phyloP scores from a whole-genome alignment of 768 basidiomycete genomes.

The Lyophyllum shimeji region DNA sequence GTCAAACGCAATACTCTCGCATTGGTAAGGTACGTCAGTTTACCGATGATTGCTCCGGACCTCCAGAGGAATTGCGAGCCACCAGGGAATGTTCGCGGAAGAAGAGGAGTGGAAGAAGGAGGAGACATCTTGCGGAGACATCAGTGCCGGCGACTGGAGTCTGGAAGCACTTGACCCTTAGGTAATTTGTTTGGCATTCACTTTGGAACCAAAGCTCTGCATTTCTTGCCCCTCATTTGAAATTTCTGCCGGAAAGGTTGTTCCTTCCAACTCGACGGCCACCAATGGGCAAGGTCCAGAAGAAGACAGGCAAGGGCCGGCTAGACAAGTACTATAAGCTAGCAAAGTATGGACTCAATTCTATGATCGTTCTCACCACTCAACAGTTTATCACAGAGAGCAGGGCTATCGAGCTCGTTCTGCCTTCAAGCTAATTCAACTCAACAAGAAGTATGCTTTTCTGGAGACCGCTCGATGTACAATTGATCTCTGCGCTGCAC shows the following conservation, averaged over 20 bases:
- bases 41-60: conserved; percentile 42
- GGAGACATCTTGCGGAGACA: too few relatives aligned
- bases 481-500: conserved; percentile 97
- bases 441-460: conserved; percentile 97
- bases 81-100: conserved; percentile 13
- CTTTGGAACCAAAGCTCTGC: conserved; percentile 5
- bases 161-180: neutral
- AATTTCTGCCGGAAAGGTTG: neutral
- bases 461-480: conserved; percentile 88
- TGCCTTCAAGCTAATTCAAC: conserved; percentile 97
- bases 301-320: conserved; percentile 95
- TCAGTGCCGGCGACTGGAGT: neutral
- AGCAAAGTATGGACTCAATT: conserved; percentile 62
- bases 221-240: conserved; percentile 3
- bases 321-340: conserved; percentile 97
- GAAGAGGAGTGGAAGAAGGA: conserved; percentile 27
- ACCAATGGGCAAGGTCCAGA: conserved; percentile 76
- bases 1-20: neutral
- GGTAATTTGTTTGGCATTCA: conserved; percentile 4
- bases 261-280: neutral
- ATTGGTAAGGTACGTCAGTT: conserved; percentile 9
- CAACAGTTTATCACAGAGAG: conserved; percentile 57
- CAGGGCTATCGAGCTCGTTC: conserved; percentile 99
- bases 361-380: conserved; percentile 4
- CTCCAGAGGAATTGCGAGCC: conserved; percentile 35